phyloP scores from a whole-genome alignment of 306 rosid species.

The Lagenaria siceraria region DNA sequence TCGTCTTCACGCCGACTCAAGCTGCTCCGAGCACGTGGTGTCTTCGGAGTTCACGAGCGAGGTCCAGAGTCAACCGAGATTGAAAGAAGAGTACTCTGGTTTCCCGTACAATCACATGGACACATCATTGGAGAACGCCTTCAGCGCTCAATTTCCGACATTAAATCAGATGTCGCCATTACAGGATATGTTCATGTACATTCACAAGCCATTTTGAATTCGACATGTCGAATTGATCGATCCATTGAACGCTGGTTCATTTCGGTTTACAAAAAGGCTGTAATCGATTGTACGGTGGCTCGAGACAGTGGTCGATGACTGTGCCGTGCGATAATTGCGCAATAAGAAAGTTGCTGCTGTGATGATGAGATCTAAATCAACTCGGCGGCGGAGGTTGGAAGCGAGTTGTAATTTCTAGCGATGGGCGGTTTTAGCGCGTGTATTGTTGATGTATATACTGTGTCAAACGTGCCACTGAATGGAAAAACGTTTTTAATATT shows the following conservation, averaged over 20 bases:
- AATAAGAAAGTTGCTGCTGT: background rate
- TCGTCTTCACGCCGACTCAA: constrained; percentile 79
- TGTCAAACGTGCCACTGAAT: background rate
- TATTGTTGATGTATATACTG: background rate
- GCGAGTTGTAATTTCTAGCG: background rate
- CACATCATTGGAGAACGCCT: constrained; percentile 28
- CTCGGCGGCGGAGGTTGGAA: background rate
- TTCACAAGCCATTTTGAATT: constrained; percentile 37
- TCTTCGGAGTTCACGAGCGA: constrained; percentile 80
- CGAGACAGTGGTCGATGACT: constrained; percentile 77
- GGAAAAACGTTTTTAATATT: background rate
- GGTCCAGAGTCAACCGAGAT: constrained; percentile 91
- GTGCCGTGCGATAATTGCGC: constrained; percentile 33
- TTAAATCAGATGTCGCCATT: constrained; percentile 64
- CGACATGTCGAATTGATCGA: background rate
- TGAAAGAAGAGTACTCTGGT: constrained; percentile 45
- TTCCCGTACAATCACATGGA: constrained; percentile 46
- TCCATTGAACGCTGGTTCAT: no score
- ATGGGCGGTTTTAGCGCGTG: background rate
- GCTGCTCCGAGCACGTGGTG: constrained; percentile 93
- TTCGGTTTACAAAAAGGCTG: no score
- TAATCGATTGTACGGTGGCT: constrained; percentile 38
- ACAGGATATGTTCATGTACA: constrained; percentile 76
- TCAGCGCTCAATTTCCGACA: constrained; percentile 37
- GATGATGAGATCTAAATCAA: background rate